Evolutionary conservation across 192 early-diverging fungal species (phyloP), one percentile per base, ranked within the genome.

Genomic region (Dissophora ornata): DNA sequence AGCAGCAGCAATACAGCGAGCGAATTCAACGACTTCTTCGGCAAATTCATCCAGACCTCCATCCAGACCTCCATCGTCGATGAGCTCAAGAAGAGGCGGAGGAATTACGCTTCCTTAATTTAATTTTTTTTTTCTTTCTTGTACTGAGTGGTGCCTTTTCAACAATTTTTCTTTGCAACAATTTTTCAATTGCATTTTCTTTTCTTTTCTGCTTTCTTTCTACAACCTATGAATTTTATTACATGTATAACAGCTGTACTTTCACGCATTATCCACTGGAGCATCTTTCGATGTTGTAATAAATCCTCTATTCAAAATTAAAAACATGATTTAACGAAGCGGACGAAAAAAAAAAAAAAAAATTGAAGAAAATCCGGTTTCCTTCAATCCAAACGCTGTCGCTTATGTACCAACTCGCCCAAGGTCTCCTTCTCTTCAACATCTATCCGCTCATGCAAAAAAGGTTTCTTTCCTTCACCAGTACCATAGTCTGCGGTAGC

Each of bases 401-500:
- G 63, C 34, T 66, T 64, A 21, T 49, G 38, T 18, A 51, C 49
- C 8, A 65, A 29, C 15, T 65, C 58, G 9, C 30, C 29, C 9
- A 75, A 24, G 13, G 55, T 48, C 16, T 75, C 71, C 29, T 61
- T 53, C 10, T 59, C 71, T 21, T 55, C 51, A 40, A 71, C 29
- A 33, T 79, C 73, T 34, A 94, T 93, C 50, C 83, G 65, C 62
- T 88, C 51, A 80, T 98, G 96, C 71, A 90, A 47, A 70, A 85
- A 98, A 45, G 71, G 55, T 58, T 85, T 87, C 79, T 93, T 92
- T 25, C 83, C 85, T 0, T 70, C 26, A 11, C 90, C 92, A 38
- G 85, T 73, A 13, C 94, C 94, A 83, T 94, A 99, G 64, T 93
- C 91, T 24, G 69, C 85, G 10, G 93, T 85, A 49, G 86, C 89